Conservation (phyloP, 495 filamentous ascomycete species). For the Tuber melanosporum region DNA sequence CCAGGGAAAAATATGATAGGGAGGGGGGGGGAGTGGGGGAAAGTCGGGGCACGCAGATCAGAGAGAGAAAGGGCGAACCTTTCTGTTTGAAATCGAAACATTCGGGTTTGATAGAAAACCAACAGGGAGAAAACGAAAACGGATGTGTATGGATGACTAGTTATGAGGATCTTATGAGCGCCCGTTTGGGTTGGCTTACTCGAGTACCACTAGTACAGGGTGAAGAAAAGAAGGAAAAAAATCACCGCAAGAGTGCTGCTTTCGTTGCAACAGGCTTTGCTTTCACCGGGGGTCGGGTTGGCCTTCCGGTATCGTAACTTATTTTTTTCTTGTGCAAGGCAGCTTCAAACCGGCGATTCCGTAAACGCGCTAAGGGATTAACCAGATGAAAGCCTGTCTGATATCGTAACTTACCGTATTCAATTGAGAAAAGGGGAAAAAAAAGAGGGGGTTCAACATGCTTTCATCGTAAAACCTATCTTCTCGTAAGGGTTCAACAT, state of each 20-base stretch:
- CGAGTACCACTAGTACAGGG: not conserved
- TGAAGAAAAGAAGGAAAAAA: not conserved
- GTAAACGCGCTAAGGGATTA: not conserved
- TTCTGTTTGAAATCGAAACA: not conserved
- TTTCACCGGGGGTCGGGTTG: not conserved
- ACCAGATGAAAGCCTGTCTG: not conserved
- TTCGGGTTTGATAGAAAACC: not conserved
- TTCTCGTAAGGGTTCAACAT: not conserved
- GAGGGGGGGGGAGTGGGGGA: not conserved
- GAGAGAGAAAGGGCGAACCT: not conserved
- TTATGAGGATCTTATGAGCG: not conserved
- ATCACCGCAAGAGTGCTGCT: not conserved
- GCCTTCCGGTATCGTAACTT: not conserved
- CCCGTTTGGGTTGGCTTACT: not conserved
- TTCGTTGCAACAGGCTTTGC: not conserved
- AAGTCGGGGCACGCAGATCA: not conserved
- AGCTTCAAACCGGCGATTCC: not conserved
- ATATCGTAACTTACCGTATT: not conserved
- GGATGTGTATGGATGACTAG: slow-evolving; percentile 1
- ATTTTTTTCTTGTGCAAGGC: not conserved
- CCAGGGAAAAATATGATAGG: not conserved
- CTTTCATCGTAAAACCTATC: not conserved
- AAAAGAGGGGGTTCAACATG: not conserved
- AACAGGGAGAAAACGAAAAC: not conserved
- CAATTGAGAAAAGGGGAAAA: not conserved